These are phyloP conservation scores for Thelonectria discophora DNA, from an alignment of 2,329 filamentous ascomycete species.

Conservation along the genomic window DNA sequence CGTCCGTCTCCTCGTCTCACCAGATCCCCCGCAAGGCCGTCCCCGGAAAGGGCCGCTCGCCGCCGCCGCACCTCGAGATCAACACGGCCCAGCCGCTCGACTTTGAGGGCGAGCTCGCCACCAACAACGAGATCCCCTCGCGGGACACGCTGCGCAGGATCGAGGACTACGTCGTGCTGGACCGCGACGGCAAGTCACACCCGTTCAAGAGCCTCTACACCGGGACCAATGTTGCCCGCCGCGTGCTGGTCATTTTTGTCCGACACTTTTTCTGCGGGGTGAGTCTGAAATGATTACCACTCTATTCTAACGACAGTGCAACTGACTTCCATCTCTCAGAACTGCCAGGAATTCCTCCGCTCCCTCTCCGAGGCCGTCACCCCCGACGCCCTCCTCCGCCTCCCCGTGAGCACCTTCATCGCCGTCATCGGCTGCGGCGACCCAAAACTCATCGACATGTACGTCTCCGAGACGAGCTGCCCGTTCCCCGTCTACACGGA, in stretches of 20 bases:
- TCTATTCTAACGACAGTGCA: background rate
- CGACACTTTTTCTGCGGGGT: conserved; percentile 85
- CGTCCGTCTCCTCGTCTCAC: conserved; percentile 14
- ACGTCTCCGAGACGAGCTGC: conserved; percentile 69
- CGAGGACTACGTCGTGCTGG: conserved; percentile 66
- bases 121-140: conserved; percentile 64
- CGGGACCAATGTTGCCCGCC: conserved; percentile 60
- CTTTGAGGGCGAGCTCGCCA: conserved; percentile 65
- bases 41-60: conserved; percentile 28
- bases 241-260: conserved; percentile 77
- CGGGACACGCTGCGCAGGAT: conserved; percentile 59
- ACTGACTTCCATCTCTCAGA: conserved; percentile 53
- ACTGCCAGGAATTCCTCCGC: conserved; percentile 79
- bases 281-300: conserved; percentile 45
- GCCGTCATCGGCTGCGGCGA: conserved; percentile 78
- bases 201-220: conserved; percentile 71
- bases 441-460: conserved; percentile 72
- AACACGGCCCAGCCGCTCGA: conserved; percentile 57
- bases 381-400: conserved; percentile 57
- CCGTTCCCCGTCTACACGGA: conserved; percentile 82
- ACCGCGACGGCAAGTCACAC: conserved; percentile 66
- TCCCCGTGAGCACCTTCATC: conserved; percentile 68
- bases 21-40: conserved; percentile 32
- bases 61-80: conserved; percentile 44
- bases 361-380: conserved; percentile 67